Evolutionary conservation across 441 rosid genomes (phyloP).

Genomic region (Flueggea neowawraea): DNA sequence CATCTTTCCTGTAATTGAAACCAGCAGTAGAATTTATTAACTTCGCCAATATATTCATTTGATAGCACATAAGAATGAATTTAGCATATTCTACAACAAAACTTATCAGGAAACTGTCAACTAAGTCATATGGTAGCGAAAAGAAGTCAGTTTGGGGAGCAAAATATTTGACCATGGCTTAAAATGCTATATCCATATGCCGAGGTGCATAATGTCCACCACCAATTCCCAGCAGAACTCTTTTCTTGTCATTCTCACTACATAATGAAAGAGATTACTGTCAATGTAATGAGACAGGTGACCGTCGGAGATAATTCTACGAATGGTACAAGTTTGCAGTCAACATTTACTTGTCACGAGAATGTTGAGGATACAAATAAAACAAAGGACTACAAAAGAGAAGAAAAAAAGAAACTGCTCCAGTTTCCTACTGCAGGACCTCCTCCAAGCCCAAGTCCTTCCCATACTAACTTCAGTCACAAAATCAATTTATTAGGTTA

Average conservation of each 20-base stretch:
- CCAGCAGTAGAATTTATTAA: too few species aligned
- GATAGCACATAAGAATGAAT: too few species aligned
- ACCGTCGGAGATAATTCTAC: too few species aligned
- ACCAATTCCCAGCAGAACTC: conserved; percentile 81
- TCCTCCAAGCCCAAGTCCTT: conserved; percentile 91
- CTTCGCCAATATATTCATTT: too few species aligned
- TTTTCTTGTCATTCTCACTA: conserved; percentile 54
- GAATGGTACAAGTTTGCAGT: too few species aligned
- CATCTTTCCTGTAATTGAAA: conserved; percentile 49
- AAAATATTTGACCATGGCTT: conserved; percentile 23
- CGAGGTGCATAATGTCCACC: conserved; percentile 97
- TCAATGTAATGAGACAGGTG: too few species aligned
- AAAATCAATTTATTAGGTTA: conserved; percentile 10
- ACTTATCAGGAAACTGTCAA: too few species aligned
- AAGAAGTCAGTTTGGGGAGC: background rate
- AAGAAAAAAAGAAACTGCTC: conserved; percentile 54
- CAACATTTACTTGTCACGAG: too few species aligned
- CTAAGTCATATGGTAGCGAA: too few species aligned
- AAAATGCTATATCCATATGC: conserved; percentile 82
- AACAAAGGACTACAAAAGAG: background rate
- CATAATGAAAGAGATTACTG: conserved; percentile 4
- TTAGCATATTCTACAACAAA: too few species aligned
- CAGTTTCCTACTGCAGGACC: conserved; percentile 64
- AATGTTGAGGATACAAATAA: background rate
- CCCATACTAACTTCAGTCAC: conserved; percentile 69